Conservation (phyloP, 1,284 basidiomycete genomes). For the Cryptococcus sp. region DNA sequence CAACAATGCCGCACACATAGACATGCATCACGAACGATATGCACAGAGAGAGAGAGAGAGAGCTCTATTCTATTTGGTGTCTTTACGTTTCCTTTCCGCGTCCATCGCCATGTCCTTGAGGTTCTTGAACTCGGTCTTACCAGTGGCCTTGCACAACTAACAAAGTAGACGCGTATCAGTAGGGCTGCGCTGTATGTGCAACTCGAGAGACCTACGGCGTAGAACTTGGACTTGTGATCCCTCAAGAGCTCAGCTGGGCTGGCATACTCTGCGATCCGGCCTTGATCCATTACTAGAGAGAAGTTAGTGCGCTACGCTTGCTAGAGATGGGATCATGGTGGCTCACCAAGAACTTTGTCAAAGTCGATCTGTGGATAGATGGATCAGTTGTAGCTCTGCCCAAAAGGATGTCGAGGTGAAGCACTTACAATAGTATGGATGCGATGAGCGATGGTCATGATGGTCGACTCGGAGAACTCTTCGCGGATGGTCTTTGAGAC, state of each 20-base stretch:
- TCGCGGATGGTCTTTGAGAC: conserved; percentile 53
- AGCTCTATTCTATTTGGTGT: not conserved
- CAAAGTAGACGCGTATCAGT: not conserved
- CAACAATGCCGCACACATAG: not conserved
- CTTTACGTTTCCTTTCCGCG: conserved; percentile 32
- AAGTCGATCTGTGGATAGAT: conserved; percentile 64
- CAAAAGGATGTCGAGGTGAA: not conserved
- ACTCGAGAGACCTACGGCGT: conserved; percentile 50
- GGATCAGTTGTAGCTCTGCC: not conserved
- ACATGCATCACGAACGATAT: not conserved
- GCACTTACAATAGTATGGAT: conserved; percentile 63
- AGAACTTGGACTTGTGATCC: conserved; percentile 68
- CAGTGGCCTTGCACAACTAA: conserved; percentile 75
- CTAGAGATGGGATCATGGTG: too few species aligned
- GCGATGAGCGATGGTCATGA: conserved; percentile 63
- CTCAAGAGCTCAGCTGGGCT: conserved; percentile 69
- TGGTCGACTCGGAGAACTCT: conserved; percentile 63
- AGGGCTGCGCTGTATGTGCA: conserved; percentile 1
- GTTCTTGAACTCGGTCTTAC: conserved; percentile 72
- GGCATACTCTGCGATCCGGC: conserved; percentile 77
- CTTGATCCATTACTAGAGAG: conserved; percentile 53
- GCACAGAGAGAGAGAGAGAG: not conserved
- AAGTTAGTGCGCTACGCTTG: conserved; percentile 3
- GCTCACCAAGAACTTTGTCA: conserved; percentile 64
- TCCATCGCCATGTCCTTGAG: conserved; percentile 55